Percentiles rank a stretch among this genome's conserved stretches.
These are phyloP conservation scores for Ananas comosus DNA, from an alignment of 176 grass and related monocot genomes.

Conservation along the genomic window DNA sequence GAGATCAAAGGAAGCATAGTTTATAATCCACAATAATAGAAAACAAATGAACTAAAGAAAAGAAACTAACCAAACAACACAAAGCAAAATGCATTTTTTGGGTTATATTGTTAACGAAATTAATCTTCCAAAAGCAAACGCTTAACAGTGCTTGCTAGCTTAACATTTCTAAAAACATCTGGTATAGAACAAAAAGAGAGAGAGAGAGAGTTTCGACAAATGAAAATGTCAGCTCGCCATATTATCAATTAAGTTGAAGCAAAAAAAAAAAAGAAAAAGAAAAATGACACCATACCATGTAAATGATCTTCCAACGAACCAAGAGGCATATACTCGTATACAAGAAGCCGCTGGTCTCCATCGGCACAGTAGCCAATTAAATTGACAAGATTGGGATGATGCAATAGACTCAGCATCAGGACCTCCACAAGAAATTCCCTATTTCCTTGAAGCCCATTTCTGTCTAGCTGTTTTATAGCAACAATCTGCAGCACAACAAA, in stretches of 20 bases:
- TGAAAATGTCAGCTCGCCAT: not conserved
- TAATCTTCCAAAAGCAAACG: too few relatives aligned
- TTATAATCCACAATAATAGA: too few relatives aligned
- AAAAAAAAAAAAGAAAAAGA: not conserved
- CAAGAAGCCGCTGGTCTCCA: slow-evolving; percentile 70
- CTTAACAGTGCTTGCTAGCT: not conserved
- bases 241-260: slow-evolving; percentile 9
- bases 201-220: too few relatives aligned
- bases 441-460: slow-evolving; percentile 69
- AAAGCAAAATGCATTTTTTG: too few relatives aligned
- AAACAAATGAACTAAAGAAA: not conserved
- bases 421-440: slow-evolving; percentile 80
- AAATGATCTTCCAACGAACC: slow-evolving; percentile 81
- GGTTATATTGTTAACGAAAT: too few relatives aligned
- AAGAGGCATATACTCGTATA: slow-evolving; percentile 73
- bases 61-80: not conserved
- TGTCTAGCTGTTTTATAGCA: slow-evolving; percentile 70
- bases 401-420: slow-evolving; percentile 68
- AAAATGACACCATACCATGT: slow-evolving; percentile 34
- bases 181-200: too few relatives aligned
- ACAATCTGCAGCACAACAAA: slow-evolving; percentile 33
- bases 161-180: too few relatives aligned
- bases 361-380: slow-evolving; percentile 72
- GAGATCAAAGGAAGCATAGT: not conserved
- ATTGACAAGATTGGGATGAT: slow-evolving; percentile 65